Evolutionary conservation across 768 basidiomycete species (phyloP).

Genomic region (Hirschioporus abietinus): DNA sequence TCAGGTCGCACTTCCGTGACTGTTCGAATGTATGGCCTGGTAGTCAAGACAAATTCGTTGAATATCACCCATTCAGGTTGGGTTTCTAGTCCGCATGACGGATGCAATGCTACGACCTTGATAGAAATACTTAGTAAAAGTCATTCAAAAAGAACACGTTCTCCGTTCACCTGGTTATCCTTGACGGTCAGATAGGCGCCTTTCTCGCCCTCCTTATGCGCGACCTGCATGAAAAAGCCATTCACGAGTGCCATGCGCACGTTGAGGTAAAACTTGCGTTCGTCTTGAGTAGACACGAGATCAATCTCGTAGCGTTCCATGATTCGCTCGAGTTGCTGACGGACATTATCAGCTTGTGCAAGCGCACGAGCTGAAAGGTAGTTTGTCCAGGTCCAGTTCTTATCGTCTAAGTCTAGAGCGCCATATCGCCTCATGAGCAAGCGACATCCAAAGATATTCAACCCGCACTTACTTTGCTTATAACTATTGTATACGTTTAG

Average conservation of each 20-base stretch:
- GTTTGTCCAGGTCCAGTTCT: constrained; percentile 88
- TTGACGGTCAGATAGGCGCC: constrained; percentile 86
- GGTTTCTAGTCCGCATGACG: constrained; percentile 81
- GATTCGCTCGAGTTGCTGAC: constrained; percentile 77
- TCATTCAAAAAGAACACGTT: constrained; percentile 3
- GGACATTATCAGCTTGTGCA: constrained; percentile 89
- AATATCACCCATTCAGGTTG: constrained; percentile 91
- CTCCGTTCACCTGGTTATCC: constrained; percentile 76
- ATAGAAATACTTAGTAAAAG: constrained; percentile 17
- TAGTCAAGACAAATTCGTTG: constrained; percentile 94
- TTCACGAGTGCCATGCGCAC: constrained; percentile 82
- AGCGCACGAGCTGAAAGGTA: constrained; percentile 82
- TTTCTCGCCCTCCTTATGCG: constrained; percentile 91
- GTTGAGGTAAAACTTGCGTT: constrained; percentile 63
- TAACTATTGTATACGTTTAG: constrained; percentile 96
- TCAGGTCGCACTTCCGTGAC: constrained; percentile 83
- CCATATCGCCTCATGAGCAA: background rate
- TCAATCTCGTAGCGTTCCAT: constrained; percentile 92
- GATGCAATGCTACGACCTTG: constrained; percentile 71
- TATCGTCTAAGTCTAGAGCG: constrained; percentile 60
- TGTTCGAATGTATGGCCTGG: constrained; percentile 83
- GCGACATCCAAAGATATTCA: background rate
- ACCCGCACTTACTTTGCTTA: constrained; percentile 54
- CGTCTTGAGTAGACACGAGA: constrained; percentile 60
- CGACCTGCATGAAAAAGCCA: constrained; percentile 98